Percentiles rank a stretch among this genome's conserved stretches.
These are phyloP conservation scores for Apophysomyces ossiformis DNA, from an alignment of 371 early-diverging fungal genomes.

Conservation along the genomic window DNA sequence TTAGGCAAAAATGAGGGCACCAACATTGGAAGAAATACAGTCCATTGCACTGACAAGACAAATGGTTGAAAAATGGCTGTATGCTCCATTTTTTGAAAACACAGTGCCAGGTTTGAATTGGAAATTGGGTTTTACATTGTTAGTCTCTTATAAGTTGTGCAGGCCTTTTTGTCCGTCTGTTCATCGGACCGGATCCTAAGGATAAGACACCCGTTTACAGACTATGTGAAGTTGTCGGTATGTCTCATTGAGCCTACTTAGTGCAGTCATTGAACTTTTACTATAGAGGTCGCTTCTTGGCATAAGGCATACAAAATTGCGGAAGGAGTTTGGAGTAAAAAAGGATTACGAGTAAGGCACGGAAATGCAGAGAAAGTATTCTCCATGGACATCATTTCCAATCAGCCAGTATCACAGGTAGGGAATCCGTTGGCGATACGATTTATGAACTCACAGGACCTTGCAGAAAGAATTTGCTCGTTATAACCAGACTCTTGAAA, in stretches of 20 bases:
- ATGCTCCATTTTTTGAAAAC: conserved; percentile 72
- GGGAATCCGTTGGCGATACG: conserved; percentile 23
- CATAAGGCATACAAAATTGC: conserved; percentile 66
- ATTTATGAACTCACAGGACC: conserved; percentile 42
- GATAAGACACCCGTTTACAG: conserved; percentile 57
- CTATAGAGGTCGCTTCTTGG: conserved; percentile 56
- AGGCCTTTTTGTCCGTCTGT: conserved; percentile 68
- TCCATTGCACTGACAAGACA: conserved; percentile 62
- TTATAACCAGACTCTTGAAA: conserved; percentile 53
- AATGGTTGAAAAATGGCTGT: conserved; percentile 75
- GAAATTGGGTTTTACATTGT: background rate
- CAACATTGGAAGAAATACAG: conserved; percentile 67
- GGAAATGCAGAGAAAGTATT: conserved; percentile 71
- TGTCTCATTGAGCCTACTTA: conserved; percentile 7
- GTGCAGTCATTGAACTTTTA: background rate
- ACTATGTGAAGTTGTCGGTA: conserved; percentile 64
- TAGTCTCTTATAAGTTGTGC: background rate
- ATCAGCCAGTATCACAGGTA: conserved; percentile 64
- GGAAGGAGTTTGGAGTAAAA: conserved; percentile 60
- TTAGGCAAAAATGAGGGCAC: conserved; percentile 49
- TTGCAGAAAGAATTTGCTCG: conserved; percentile 65
- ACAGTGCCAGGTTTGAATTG: conserved; percentile 58
- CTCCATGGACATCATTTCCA: conserved; percentile 79
- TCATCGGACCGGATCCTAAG: conserved; percentile 60
- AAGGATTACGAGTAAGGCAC: conserved; percentile 65